Conservation (phyloP, 2,329 filamentous ascomycete species). For the Sporothrix phasma region DNA sequence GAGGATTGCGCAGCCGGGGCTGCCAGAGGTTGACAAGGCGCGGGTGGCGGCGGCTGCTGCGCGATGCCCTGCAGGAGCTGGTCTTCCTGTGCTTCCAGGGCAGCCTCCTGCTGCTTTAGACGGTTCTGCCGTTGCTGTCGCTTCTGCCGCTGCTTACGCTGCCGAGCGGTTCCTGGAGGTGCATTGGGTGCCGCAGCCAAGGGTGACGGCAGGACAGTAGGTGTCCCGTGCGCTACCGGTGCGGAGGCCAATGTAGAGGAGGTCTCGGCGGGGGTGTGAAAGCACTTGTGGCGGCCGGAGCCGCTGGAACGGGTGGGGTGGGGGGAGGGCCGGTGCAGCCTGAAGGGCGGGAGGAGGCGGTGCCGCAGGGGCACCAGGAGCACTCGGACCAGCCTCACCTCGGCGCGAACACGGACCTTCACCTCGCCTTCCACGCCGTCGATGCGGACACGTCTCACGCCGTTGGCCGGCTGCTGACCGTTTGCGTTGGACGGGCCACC, state of each 20-base stretch:
- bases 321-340: neutral
- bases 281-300: neutral
- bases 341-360: neutral
- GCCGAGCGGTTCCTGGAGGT: constrained; percentile 18
- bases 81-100: constrained; percentile 7
- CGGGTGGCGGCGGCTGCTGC: neutral
- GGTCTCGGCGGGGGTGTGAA: neutral
- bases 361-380: neutral
- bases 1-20: neutral
- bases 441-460: constrained; percentile 36
- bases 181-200: constrained; percentile 6
- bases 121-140: constrained; percentile 19
- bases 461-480: neutral
- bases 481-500: neutral
- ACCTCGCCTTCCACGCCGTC: constrained; percentile 49
- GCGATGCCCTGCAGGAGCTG: constrained; percentile 4
- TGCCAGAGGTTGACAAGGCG: too few species aligned
- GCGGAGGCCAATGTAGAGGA: neutral
- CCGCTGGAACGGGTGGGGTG: neutral
- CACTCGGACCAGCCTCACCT: neutral
- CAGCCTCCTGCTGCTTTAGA: constrained; percentile 16
- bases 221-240: neutral
- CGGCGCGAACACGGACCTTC: constrained; percentile 39
- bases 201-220: neutral
- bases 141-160: constrained; percentile 20